Percentiles rank a stretch among this genome's conserved stretches.
These are phyloP conservation scores for Penicillium arizonense DNA, from an alignment of 495 filamentous ascomycete species.

Conservation along the genomic window DNA sequence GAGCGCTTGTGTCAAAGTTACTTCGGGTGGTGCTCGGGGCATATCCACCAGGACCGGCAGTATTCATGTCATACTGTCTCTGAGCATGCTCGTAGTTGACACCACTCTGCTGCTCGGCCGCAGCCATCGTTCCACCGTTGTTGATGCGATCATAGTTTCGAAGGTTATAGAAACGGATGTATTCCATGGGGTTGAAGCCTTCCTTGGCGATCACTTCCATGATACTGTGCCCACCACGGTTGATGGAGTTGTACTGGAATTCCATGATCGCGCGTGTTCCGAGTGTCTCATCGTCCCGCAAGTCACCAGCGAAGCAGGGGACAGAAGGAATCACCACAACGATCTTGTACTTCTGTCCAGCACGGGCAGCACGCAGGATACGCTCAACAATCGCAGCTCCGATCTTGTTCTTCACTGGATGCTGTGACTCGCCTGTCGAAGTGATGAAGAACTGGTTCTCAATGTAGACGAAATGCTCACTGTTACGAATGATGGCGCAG, in stretches of 20 bases:
- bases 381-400: conserved; percentile 86
- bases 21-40: conserved; percentile 34
- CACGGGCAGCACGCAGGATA: conserved; percentile 72
- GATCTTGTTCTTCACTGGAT: conserved; percentile 82
- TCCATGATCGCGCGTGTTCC: conserved; percentile 96
- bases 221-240: conserved; percentile 83
- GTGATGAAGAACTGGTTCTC: conserved; percentile 99
- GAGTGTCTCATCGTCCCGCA: conserved; percentile 73
- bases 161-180: conserved; percentile 95
- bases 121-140: conserved; percentile 58
- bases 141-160: conserved; percentile 93
- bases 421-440: conserved; percentile 71
- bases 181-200: conserved; percentile 71
- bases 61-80: conserved; percentile 59
- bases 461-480: conserved; percentile 86
- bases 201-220: conserved; percentile 72
- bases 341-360: conserved; percentile 75
- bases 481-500: conserved; percentile 74
- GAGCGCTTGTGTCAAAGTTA: conserved; percentile 41
- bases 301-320: conserved; percentile 87
- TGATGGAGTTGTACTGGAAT: conserved; percentile 88
- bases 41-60: conserved; percentile 35
- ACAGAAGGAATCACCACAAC: conserved; percentile 85
- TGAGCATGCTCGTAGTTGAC: conserved; percentile 73
- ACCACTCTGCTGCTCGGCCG: conserved; percentile 64